These are phyloP conservation scores for Carex scoparia DNA, from an alignment of 176 grass and related monocot species.

Conservation along the genomic window DNA sequence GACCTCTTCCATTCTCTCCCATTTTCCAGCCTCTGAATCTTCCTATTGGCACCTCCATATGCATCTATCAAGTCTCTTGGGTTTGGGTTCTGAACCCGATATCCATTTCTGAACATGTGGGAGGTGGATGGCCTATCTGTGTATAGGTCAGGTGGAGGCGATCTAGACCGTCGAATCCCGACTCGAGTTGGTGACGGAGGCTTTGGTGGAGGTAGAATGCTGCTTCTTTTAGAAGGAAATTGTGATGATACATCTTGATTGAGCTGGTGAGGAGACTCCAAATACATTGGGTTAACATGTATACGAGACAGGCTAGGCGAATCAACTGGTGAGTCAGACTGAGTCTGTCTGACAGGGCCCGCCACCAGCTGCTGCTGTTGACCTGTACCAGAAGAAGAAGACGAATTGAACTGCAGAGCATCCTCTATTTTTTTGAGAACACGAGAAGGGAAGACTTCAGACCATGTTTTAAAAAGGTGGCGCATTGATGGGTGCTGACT, in stretches of 20 bases:
- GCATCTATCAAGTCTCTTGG: slow-evolving; percentile 92
- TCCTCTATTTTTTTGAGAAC: slow-evolving; percentile 71
- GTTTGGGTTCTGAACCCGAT: slow-evolving; percentile 42
- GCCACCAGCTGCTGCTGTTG: slow-evolving; percentile 37
- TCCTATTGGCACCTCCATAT: slow-evolving; percentile 66
- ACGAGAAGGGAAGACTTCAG: slow-evolving; percentile 60
- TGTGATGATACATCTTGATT: slow-evolving; percentile 36
- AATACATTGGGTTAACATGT: slow-evolving; percentile 89
- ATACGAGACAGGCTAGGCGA: slow-evolving; percentile 72
- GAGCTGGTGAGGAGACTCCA: slow-evolving; percentile 54
- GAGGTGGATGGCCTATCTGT: slow-evolving; percentile 42
- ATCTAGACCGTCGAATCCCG: slow-evolving; percentile 38
- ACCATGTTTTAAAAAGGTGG: slow-evolving; percentile 92
- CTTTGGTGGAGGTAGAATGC: slow-evolving; percentile 9
- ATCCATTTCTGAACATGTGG: slow-evolving; percentile 60
- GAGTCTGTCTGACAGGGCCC: neutral
- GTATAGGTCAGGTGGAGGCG: slow-evolving; percentile 54
- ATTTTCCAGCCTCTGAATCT: slow-evolving; percentile 59
- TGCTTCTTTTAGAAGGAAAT: slow-evolving; percentile 44
- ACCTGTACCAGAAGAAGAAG: slow-evolving; percentile 17
- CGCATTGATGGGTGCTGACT: slow-evolving; percentile 64
- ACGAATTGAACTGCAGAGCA: slow-evolving; percentile 73
- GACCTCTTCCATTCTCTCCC: slow-evolving; percentile 69
- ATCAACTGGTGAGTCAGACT: neutral
- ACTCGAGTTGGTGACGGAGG: slow-evolving; percentile 29